These are phyloP conservation scores for Fusarium sp. DNA, from an alignment of 2,329 filamentous ascomycete species.

Conservation along the genomic window DNA sequence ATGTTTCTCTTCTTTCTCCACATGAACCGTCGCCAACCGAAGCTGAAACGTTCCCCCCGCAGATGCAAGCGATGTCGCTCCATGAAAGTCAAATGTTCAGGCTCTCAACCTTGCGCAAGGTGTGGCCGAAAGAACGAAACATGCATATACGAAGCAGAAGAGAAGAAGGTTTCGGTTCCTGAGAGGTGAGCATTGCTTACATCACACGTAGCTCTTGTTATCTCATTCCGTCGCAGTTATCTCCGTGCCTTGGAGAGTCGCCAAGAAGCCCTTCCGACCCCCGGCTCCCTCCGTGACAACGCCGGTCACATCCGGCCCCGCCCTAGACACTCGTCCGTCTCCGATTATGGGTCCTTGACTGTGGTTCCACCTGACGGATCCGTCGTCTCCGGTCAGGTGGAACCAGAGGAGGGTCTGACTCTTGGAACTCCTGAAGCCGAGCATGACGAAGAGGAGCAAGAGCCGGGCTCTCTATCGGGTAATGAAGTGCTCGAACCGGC, in stretches of 20 bases:
- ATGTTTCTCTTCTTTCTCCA: background rate
- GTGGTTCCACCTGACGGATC: conserved; percentile 4
- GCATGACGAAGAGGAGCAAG: background rate
- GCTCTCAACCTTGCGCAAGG: conserved; percentile 40
- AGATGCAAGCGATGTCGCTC: conserved; percentile 45
- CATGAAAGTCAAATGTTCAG: conserved; percentile 46
- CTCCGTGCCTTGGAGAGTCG: conserved; percentile 39
- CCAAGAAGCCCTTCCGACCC: conserved; percentile 29
- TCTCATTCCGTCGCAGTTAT: conserved; percentile 26
- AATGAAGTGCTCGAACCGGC: conserved; percentile 38
- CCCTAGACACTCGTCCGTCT: conserved; percentile 33
- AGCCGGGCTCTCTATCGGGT: background rate
- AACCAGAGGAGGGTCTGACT: conserved; percentile 17
- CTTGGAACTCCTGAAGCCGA: conserved; percentile 25
- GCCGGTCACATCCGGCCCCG: background rate
- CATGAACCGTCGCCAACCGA: background rate
- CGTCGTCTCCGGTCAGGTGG: background rate
- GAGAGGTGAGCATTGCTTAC: conserved; percentile 31
- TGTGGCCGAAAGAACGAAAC: conserved; percentile 41
- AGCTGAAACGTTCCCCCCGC: background rate
- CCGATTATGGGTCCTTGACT: conserved; percentile 28
- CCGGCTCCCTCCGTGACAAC: conserved; percentile 4
- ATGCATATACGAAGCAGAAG: conserved; percentile 40
- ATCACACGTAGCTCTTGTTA: background rate
- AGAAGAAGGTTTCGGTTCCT: conserved; percentile 43